Evolutionary conservation across 2,329 filamentous ascomycete genomes (phyloP), one percentile per base, ranked within the genome.

Genomic region (Nigrospora osmanthi): DNA sequence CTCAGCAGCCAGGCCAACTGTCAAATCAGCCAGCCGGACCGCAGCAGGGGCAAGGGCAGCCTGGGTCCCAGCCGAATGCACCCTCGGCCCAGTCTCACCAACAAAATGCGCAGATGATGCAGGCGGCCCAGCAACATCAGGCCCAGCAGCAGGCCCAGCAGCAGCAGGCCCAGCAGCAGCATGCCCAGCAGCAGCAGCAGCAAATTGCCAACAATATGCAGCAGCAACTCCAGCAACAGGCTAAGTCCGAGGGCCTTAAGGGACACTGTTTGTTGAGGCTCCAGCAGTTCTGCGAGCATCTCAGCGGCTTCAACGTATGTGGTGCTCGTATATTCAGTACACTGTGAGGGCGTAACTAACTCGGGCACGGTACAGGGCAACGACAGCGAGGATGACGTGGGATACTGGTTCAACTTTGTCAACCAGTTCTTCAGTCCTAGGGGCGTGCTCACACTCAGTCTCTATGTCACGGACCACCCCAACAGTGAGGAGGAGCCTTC

Each of bases 371-470:
- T 58, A 17, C 57, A 80, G 75, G 75, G 71, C 42, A 30, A 63
- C 71, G 13, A 81, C 79, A 56, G 75, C 77, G 52, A 75, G 78
- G 48, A 43, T 17, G 85, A 89, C 56, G 66, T 95, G 5, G 65
- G 71, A 1, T 85, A 87, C 56, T 97, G 91, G 91, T 78, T 85
- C 52, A 66, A 67, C 6, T 93, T 96, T 55, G 89, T 95, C 15
- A 69, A 76, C 34, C 79, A 78, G 39, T 95, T 94, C 65, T 98
- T 96, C 65, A 84, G 88, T 0, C 73, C 77, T 1, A 78, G 76
- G 28, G 89, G 88, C 10, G 80, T 89, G 10, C 83, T 95, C 58
- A 80, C 89, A 36, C 81, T 91, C 55, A 78, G 81, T 4, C 71
- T 94, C 14, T 76, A 75, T 51, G 68, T 76, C 38, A 69, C 64